A percentile compares a stretch with the other conserved stretches of the same genome.
These are phyloP conservation scores for Saraca asoca DNA, from an alignment of 331 rosid genomes.

Conservation along the genomic window DNA sequence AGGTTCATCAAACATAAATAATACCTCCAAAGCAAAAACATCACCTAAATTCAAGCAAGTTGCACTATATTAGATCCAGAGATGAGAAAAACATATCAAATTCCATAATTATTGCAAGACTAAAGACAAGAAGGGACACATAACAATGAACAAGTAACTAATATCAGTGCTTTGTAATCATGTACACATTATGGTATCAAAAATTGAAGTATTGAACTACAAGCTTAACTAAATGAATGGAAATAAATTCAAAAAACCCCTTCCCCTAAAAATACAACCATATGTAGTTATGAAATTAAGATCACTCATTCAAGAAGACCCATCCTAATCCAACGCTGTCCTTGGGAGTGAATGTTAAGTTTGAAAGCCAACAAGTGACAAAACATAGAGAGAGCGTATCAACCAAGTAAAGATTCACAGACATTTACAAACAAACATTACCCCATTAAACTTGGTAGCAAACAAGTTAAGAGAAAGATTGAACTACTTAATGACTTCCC, in stretches of 20 bases:
- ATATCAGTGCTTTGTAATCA: neutral
- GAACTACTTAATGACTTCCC: slow-evolving; percentile 95
- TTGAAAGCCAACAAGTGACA: slow-evolving; percentile 10
- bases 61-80: neutral
- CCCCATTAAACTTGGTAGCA: slow-evolving; percentile 97
- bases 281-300: neutral
- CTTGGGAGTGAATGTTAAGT: neutral
- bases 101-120: neutral
- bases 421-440: slow-evolving; percentile 30
- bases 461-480: slow-evolving; percentile 94
- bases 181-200: neutral
- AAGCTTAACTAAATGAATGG: slow-evolving; percentile 17
- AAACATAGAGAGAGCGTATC: neutral
- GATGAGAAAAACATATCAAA: slow-evolving; percentile 4
- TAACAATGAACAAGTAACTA: neutral
- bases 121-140: too few relatives aligned
- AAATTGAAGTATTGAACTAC: neutral
- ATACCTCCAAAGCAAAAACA: slow-evolving; percentile 85
- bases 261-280: neutral
- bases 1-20: slow-evolving; percentile 21
- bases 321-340: neutral
- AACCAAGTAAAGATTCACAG: neutral
- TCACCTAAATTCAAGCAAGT: neutral
- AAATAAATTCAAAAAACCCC: neutral
- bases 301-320: neutral